A percentile compares a stretch with the other conserved stretches of the same genome.
Conservation (phyloP, 495 filamentous ascomycete genomes). For the Tuber aestivum region DNA sequence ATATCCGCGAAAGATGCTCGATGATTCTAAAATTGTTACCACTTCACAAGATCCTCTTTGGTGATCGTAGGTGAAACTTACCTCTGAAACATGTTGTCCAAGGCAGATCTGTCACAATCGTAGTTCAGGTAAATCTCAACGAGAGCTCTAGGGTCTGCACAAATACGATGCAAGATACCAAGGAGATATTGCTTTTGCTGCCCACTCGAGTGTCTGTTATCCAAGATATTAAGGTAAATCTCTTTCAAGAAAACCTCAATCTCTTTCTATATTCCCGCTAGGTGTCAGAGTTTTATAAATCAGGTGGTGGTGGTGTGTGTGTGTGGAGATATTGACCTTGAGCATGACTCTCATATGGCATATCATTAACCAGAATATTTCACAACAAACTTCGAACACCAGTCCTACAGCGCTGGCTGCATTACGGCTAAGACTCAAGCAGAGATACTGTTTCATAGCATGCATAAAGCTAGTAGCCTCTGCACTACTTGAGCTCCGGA, state of each 20-base stretch:
- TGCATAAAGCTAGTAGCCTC: conserved; percentile 89
- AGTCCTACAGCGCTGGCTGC: conserved; percentile 82
- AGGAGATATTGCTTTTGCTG: conserved; percentile 92
- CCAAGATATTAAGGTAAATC: conserved; percentile 90
- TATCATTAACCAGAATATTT: conserved; percentile 96
- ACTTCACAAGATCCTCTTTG: background rate
- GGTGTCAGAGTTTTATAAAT: background rate
- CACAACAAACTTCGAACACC: conserved; percentile 92
- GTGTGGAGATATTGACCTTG: conserved; percentile 55
- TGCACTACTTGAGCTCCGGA: conserved; percentile 73
- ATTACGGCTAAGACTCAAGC: conserved; percentile 87
- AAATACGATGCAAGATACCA: conserved; percentile 73
- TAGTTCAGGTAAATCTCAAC: conserved; percentile 99
- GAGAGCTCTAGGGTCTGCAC: conserved; percentile 75
- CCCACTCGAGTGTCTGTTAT: conserved; percentile 73
- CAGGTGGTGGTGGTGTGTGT: background rate
- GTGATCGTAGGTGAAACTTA: conserved; percentile 26
- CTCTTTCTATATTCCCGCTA: conserved; percentile 62
- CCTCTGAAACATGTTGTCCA: conserved; percentile 95
- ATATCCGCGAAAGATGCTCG: conserved; percentile 82
- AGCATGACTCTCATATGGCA: conserved; percentile 88
- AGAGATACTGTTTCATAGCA: conserved; percentile 92
- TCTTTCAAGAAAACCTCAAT: conserved; percentile 97
- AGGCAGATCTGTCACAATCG: conserved; percentile 83
- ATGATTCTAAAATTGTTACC: conserved; percentile 57